These are phyloP conservation scores for Dactylonectria estremocensis DNA, from an alignment of 2,329 filamentous ascomycete species.

Conservation along the genomic window DNA sequence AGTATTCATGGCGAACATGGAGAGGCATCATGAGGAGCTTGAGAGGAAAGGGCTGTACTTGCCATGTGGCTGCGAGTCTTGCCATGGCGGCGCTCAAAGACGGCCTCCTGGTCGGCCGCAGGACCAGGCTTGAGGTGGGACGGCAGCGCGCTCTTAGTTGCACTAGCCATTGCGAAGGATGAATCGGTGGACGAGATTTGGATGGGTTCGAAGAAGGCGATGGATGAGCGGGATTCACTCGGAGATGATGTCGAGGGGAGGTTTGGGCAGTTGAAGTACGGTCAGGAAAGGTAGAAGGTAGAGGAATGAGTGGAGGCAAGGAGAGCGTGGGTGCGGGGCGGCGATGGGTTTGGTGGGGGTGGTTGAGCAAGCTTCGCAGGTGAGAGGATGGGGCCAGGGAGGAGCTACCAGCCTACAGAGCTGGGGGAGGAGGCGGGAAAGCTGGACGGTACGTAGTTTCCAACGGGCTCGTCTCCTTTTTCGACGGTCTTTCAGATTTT, in stretches of 20 bases:
- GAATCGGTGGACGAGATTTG: conserved; percentile 25
- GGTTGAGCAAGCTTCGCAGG: conserved; percentile 10
- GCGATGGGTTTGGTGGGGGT: conserved; percentile 37
- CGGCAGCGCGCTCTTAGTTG: conserved; percentile 82
- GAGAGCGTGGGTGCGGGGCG: conserved; percentile 37
- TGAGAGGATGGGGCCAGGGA: background rate
- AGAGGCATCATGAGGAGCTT: background rate
- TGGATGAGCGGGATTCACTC: conserved; percentile 20
- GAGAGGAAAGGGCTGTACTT: conserved; percentile 60
- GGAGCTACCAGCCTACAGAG: conserved; percentile 1
- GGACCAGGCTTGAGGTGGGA: conserved; percentile 82
- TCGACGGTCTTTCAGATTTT: conserved; percentile 8
- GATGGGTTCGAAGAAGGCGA: conserved; percentile 22
- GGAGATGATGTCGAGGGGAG: conserved; percentile 30
- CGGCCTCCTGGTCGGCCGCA: conserved; percentile 61
- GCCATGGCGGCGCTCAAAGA: conserved; percentile 78
- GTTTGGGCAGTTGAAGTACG: conserved; percentile 37
- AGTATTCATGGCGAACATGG: background rate
- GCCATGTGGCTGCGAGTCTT: conserved; percentile 91
- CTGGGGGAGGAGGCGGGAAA: conserved; percentile 7
- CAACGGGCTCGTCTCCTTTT: background rate
- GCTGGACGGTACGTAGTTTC: background rate
- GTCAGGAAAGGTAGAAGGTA: conserved; percentile 27
- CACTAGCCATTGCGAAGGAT: conserved; percentile 74
- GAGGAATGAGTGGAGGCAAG: conserved; percentile 43